Percentiles rank a stretch among this genome's conserved stretches.
phyloP scores from a whole-genome alignment of 2,329 filamentous ascomycete genomes.

The Metarhizium album region DNA sequence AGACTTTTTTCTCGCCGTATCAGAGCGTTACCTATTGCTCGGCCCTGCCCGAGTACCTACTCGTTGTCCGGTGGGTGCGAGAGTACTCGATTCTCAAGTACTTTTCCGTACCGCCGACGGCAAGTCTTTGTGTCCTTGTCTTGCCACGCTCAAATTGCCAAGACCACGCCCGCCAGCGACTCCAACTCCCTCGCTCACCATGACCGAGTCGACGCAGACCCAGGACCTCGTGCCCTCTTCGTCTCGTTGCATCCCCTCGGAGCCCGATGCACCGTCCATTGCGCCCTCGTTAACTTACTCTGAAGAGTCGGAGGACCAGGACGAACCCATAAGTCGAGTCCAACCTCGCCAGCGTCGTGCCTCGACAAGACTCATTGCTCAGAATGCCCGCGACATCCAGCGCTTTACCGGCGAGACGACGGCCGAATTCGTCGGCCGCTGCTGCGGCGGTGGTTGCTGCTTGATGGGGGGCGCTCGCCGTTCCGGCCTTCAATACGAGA shows the following conservation, averaged over 20 bases:
- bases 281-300: conserved; percentile 54
- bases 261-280: conserved; percentile 36
- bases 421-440: conserved; percentile 49
- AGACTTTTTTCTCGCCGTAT: neutral
- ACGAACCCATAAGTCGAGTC: conserved; percentile 34
- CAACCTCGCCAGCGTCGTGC: conserved; percentile 48
- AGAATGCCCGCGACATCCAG: conserved; percentile 51
- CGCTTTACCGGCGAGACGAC: conserved; percentile 55
- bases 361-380: conserved; percentile 57
- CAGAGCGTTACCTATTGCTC: neutral
- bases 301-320: conserved; percentile 49
- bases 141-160: neutral
- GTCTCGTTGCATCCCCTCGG: conserved; percentile 32
- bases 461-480: conserved; percentile 35
- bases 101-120: no score
- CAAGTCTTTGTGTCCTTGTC: neutral
- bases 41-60: neutral
- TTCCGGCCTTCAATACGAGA: conserved; percentile 39
- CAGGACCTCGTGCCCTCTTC: conserved; percentile 30
- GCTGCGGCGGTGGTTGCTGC: conserved; percentile 55
- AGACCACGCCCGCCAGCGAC: no score
- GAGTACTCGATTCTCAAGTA: neutral
- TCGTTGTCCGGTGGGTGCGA: neutral
- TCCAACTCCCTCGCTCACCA: conserved; percentile 9
- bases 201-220: conserved; percentile 23